Evolutionary conservation across 495 filamentous ascomycete genomes (phyloP).

Genomic region (Mycothermus thermophilus): DNA sequence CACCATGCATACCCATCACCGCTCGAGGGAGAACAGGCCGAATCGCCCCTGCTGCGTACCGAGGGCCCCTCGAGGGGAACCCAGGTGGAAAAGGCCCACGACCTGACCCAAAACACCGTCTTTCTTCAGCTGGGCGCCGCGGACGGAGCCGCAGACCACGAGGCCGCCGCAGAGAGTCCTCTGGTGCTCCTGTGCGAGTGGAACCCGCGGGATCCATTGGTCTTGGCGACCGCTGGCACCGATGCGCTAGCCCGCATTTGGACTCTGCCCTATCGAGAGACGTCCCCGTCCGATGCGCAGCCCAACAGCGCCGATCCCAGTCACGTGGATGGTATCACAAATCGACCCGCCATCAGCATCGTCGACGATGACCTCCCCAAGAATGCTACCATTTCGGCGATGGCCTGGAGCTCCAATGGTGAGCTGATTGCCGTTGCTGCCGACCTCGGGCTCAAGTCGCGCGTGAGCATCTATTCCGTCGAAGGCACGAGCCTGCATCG

Average conservation of each 20-base stretch:
- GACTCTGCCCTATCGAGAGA: constrained; percentile 49
- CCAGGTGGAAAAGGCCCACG: constrained; percentile 52
- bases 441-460: constrained; percentile 45
- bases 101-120: constrained; percentile 50
- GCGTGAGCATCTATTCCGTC: constrained; percentile 53
- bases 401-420: constrained; percentile 61
- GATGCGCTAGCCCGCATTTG: constrained; percentile 71
- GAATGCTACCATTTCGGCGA: constrained; percentile 40
- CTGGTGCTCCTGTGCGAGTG: constrained; percentile 57
- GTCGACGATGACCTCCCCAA: constrained; percentile 32
- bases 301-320: constrained; percentile 28
- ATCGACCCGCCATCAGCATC: constrained; percentile 15
- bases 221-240: constrained; percentile 59
- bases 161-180: constrained; percentile 35
- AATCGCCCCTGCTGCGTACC: constrained; percentile 42
- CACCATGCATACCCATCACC: constrained; percentile 43
- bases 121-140: constrained; percentile 47
- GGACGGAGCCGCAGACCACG: constrained; percentile 41
- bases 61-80: constrained; percentile 57
- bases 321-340: constrained; percentile 37
- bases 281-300: no score
- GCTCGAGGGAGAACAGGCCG: constrained; percentile 38
- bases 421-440: constrained; percentile 55
- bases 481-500: constrained; percentile 38
- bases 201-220: constrained; percentile 60